phyloP scores from a whole-genome alignment of 2,329 filamentous ascomycete genomes.

The Curvularia spicifera region DNA sequence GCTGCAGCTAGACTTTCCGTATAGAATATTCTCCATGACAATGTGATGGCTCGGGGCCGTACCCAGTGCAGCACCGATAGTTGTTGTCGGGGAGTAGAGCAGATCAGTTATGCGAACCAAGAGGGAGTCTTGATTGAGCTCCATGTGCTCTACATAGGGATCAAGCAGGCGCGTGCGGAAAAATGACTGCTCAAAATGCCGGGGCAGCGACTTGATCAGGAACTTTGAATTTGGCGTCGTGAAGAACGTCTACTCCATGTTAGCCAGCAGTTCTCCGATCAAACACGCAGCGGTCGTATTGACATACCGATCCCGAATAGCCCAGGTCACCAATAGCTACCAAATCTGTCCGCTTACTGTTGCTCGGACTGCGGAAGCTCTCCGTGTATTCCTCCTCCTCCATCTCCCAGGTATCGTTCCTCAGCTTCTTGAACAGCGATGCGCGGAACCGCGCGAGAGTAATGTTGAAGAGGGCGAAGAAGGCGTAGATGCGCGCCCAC shows the following conservation, averaged over 20 bases:
- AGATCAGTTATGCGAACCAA: slow-evolving; percentile 76
- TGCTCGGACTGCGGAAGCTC: slow-evolving; percentile 57
- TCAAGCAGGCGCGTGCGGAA: slow-evolving; percentile 70
- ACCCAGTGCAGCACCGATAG: slow-evolving; percentile 66
- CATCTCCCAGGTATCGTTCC: slow-evolving; percentile 60
- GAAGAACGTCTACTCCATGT: slow-evolving; percentile 66
- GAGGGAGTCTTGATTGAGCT: slow-evolving; percentile 63
- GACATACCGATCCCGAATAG: slow-evolving; percentile 69
- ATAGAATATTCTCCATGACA: slow-evolving; percentile 77
- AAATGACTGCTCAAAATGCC: slow-evolving; percentile 73
- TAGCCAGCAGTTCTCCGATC: slow-evolving; percentile 8
- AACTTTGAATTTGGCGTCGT: slow-evolving; percentile 69
- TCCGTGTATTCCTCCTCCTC: slow-evolving; percentile 61
- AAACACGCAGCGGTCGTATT: neutral
- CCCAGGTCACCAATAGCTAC: slow-evolving; percentile 71
- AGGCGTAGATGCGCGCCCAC: slow-evolving; percentile 56
- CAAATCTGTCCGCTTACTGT: slow-evolving; percentile 53
- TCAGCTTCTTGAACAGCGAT: slow-evolving; percentile 59
- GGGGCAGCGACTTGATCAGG: slow-evolving; percentile 73
- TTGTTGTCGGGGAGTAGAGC: slow-evolving; percentile 61
- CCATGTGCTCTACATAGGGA: slow-evolving; percentile 71
- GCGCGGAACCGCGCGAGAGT: slow-evolving; percentile 56
- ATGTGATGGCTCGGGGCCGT: slow-evolving; percentile 73
- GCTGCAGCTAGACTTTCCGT: slow-evolving; percentile 59
- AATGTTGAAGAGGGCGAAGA: slow-evolving; percentile 62